These are phyloP conservation scores for Diutina rugosa DNA, from an alignment of 1,139 yeast genomes.

Conservation along the genomic window DNA sequence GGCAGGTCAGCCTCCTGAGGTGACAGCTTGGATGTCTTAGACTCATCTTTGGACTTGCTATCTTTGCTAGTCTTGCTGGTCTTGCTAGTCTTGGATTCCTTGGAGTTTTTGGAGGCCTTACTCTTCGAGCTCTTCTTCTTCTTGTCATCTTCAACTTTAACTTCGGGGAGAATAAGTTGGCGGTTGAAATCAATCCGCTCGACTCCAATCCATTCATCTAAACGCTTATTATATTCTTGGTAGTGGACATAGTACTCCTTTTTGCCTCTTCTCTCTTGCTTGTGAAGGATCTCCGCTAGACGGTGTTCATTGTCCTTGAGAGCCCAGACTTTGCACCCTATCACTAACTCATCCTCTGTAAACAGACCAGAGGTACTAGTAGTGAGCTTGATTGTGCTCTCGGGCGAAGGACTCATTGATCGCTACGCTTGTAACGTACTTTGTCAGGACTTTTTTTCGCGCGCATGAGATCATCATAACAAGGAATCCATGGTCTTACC, in stretches of 20 bases:
- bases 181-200: conserved; percentile 57
- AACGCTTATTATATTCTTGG: conserved; percentile 74
- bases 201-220: conserved; percentile 85
- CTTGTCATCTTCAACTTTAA: conserved; percentile 28
- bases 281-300: conserved; percentile 74
- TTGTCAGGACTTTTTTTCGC: neutral
- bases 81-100: conserved; percentile 10
- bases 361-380: conserved; percentile 8
- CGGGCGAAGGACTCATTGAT: neutral
- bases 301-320: conserved; percentile 70
- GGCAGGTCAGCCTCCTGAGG: conserved; percentile 11
- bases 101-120: conserved; percentile 8
- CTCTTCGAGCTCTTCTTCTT: conserved; percentile 12
- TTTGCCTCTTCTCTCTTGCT: conserved; percentile 63
- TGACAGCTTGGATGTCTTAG: conserved; percentile 11
- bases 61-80: conserved; percentile 5
- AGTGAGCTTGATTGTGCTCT: neutral
- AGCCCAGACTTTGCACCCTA: conserved; percentile 75
- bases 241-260: conserved; percentile 86
- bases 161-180: conserved; percentile 62
- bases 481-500: too few species aligned
- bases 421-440: neutral
- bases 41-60: conserved; percentile 8
- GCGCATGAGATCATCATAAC: neutral
- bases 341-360: conserved; percentile 34